Evolutionary conservation across 441 rosid genomes (phyloP).

Genomic region (Flueggea neowawraea): DNA sequence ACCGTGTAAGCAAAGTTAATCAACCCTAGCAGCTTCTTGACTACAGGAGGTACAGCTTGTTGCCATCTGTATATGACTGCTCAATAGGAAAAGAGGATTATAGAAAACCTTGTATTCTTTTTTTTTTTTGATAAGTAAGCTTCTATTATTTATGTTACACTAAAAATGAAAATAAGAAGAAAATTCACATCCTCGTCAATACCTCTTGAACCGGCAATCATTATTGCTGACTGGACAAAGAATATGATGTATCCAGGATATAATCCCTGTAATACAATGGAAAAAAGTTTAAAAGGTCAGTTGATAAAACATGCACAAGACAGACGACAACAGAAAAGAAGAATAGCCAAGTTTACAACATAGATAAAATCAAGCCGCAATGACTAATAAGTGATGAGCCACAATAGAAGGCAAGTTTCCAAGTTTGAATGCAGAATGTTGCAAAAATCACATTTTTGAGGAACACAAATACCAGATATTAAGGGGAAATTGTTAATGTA

Average conservation of each 20-base stretch:
- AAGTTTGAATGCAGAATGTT: too few relatives aligned
- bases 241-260: slow-evolving; percentile 94
- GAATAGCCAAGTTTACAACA: too few relatives aligned
- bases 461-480: too few relatives aligned
- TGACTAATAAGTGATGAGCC: too few relatives aligned
- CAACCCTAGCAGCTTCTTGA: slow-evolving; percentile 47
- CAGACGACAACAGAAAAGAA: slow-evolving; percentile 1
- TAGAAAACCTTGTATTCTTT: background rate
- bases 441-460: too few relatives aligned
- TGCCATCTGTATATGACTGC: slow-evolving; percentile 92
- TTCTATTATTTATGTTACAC: background rate
- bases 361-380: too few relatives aligned
- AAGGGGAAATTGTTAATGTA: too few relatives aligned
- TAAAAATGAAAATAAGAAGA: background rate
- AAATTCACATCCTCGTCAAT: slow-evolving; percentile 7
- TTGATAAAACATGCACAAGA: background rate
- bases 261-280: slow-evolving; percentile 53
- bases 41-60: slow-evolving; percentile 54
- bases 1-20: slow-evolving; percentile 68
- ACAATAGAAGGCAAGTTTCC: too few relatives aligned
- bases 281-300: background rate
- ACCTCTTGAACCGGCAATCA: slow-evolving; percentile 98
- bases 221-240: slow-evolving; percentile 94
- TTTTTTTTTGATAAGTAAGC: background rate
- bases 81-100: slow-evolving; percentile 7